These are phyloP conservation scores for Salix koriyanagi DNA, from an alignment of 345 rosid species.

Conservation along the genomic window DNA sequence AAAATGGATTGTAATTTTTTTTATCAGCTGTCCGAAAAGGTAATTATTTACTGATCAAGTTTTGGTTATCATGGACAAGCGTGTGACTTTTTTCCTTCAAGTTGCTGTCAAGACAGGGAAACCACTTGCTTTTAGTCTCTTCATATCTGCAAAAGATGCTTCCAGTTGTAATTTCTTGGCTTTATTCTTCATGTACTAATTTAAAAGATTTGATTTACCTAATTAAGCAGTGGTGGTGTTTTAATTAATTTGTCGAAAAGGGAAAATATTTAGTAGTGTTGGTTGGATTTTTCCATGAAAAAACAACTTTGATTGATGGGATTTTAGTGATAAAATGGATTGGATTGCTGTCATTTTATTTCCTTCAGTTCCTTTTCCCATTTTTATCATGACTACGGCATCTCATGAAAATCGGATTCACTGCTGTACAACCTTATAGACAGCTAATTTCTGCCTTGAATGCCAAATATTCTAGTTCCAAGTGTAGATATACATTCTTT, in stretches of 20 bases:
- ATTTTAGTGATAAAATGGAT: neutral
- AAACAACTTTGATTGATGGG: neutral
- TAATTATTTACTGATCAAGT: neutral
- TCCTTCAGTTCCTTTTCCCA: neutral
- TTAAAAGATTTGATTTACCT: neutral
- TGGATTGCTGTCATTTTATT: neutral
- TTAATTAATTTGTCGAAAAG: neutral
- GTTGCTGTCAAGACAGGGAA: neutral
- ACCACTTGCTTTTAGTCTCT: neutral
- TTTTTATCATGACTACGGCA: neutral
- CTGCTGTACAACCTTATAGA: neutral
- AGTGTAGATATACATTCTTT: neutral
- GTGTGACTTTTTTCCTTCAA: neutral
- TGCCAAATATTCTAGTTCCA: neutral
- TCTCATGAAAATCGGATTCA: neutral
- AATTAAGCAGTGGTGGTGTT: too few relatives aligned
- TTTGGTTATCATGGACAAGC: neutral
- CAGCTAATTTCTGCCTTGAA: neutral
- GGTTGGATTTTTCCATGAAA: neutral
- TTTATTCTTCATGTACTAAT: neutral
- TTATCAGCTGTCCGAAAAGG: neutral
- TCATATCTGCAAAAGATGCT: neutral
- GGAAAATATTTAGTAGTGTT: neutral
- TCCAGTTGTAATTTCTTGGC: conserved; percentile 2
- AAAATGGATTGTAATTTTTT: neutral